Percentiles rank a stretch among this genome's conserved stretches.
phyloP scores from a whole-genome alignment of 805 yeast genomes.

The Barnettozyma salicaria region DNA sequence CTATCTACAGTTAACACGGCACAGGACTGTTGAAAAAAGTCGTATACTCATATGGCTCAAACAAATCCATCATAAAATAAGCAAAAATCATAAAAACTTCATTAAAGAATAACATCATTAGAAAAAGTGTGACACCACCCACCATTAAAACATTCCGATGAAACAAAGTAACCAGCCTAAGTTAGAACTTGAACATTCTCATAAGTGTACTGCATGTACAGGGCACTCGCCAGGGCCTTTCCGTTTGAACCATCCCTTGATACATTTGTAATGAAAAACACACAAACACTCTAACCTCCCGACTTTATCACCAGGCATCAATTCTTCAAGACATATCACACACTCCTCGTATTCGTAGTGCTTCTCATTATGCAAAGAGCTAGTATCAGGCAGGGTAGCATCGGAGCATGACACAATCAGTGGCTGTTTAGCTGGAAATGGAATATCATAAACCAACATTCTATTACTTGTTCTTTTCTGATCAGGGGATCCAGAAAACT shows the following conservation, averaged over 20 bases:
- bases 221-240: constrained; percentile 87
- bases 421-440: constrained; percentile 19
- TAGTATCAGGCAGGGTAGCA: constrained; percentile 14
- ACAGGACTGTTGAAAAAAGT: too few relatives aligned
- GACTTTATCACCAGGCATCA: constrained; percentile 78
- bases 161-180: too few relatives aligned
- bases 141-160: too few relatives aligned
- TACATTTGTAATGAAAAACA: constrained; percentile 87
- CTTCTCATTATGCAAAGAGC: constrained; percentile 6
- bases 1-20: too few relatives aligned
- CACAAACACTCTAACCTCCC: constrained; percentile 93
- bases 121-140: too few relatives aligned
- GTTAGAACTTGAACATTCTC: too few relatives aligned
- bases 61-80: too few relatives aligned
- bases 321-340: constrained; percentile 88
- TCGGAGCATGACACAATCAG: constrained; percentile 24
- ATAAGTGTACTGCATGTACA: constrained; percentile 52
- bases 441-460: constrained; percentile 70
- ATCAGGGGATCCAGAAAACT: constrained; percentile 57
- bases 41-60: too few relatives aligned
- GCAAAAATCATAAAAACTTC: too few relatives aligned
- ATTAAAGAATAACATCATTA: too few relatives aligned
- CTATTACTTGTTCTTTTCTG: constrained; percentile 58
- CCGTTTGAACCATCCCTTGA: constrained; percentile 82
- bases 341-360: constrained; percentile 58